Percentiles rank a stretch among this genome's conserved stretches.
Evolutionary conservation across 768 basidiomycete genomes (phyloP).

Genomic region (Chlorophyllum brunneum): DNA sequence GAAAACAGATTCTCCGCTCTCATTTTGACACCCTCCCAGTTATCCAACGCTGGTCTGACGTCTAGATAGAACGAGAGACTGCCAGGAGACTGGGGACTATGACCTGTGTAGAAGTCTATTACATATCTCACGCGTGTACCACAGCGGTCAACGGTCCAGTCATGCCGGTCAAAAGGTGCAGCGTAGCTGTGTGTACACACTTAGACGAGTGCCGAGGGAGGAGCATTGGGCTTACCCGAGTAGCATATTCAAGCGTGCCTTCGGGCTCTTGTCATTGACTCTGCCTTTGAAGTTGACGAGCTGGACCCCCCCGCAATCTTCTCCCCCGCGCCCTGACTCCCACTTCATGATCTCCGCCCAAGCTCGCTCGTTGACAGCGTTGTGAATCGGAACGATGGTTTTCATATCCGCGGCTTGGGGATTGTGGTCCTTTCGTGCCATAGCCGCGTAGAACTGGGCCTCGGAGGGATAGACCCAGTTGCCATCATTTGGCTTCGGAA

Average conservation of each 20-base stretch:
- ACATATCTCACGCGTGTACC: constrained; percentile 88
- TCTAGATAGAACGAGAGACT: constrained; percentile 90
- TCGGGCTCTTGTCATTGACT: constrained; percentile 75
- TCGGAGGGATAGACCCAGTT: constrained; percentile 99
- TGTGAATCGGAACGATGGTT: constrained; percentile 96
- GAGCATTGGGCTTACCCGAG: constrained; percentile 64
- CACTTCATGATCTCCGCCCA: constrained; percentile 82
- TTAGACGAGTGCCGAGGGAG: constrained; percentile 8
- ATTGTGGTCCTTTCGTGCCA: constrained; percentile 91
- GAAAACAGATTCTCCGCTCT: constrained; percentile 45
- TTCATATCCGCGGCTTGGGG: constrained; percentile 89
- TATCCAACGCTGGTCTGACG: constrained; percentile 90
- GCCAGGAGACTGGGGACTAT: constrained; percentile 39
- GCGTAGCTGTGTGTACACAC: constrained; percentile 60
- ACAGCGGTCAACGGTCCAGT: constrained; percentile 95
- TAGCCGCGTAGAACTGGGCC: constrained; percentile 97
- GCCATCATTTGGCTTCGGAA: constrained; percentile 65
- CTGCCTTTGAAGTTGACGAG: constrained; percentile 90
- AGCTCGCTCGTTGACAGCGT: constrained; percentile 95
- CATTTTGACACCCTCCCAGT: constrained; percentile 91
- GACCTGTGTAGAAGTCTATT: constrained; percentile 97
- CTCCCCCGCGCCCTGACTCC: constrained; percentile 80
- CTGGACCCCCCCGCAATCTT: constrained; percentile 75
- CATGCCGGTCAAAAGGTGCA: constrained; percentile 94
- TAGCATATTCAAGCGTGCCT: constrained; percentile 77